Evolutionary conservation across 306 rosid species (phyloP).

Genomic region (Boehmeria nivea): DNA sequence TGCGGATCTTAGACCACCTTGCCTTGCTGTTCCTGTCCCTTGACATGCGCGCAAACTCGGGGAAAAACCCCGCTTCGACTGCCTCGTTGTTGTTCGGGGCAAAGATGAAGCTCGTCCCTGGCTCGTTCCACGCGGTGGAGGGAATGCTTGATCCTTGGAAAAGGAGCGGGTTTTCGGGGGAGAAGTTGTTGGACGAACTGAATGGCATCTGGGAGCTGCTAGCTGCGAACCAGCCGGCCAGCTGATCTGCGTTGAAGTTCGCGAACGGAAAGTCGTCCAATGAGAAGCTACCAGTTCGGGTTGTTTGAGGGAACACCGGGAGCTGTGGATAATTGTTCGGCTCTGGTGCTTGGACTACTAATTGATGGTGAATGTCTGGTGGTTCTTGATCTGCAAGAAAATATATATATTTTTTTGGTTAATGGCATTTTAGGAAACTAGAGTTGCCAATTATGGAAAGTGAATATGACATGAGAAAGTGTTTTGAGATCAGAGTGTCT

Average conservation of each 20-base stretch:
- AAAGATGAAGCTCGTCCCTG: conserved; percentile 1
- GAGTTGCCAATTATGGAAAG: no score
- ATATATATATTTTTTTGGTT: no score
- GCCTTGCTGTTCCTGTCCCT: conserved; percentile 40
- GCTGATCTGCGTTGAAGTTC: conserved; percentile 18
- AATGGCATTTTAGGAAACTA: no score
- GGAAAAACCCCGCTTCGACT: conserved; percentile 17
- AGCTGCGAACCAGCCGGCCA: conserved; percentile 13
- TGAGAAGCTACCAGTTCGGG: conserved; percentile 9
- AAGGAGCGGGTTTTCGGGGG: conserved; percentile 16
- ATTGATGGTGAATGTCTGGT: conserved; percentile 19
- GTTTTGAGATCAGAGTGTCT: no score
- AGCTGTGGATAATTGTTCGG: conserved; percentile 8
- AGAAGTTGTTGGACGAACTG: conserved; percentile 14
- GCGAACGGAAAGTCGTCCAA: conserved; percentile 20
- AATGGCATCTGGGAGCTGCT: conserved; percentile 13
- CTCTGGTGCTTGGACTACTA: not conserved
- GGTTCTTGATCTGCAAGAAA: conserved; percentile 35
- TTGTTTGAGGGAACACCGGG: conserved; percentile 2
- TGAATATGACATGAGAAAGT: no score
- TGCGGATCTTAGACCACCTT: conserved; percentile 38
- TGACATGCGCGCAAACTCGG: conserved; percentile 15
- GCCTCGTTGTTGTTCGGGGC: conserved; percentile 19
- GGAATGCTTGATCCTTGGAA: conserved; percentile 15
- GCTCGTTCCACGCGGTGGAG: conserved; percentile 20